Percentiles rank a stretch among this genome's conserved stretches.
Conservation (phyloP, 2,329 filamentous ascomycete species). For the Exophiala sp. region DNA sequence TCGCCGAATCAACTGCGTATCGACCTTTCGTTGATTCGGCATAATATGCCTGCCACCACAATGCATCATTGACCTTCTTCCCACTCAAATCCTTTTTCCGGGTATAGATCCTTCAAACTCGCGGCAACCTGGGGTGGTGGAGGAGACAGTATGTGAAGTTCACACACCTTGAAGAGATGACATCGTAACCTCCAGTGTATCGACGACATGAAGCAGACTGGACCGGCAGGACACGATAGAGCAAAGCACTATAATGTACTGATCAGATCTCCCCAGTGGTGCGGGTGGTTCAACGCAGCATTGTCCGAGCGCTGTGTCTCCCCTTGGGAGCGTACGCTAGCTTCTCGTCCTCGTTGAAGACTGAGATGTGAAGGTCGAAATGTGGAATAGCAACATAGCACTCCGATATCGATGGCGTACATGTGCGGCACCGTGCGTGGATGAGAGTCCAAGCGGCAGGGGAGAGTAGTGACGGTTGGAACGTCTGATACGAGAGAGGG, state of each 20-base stretch:
- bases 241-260: slow-evolving; percentile 55
- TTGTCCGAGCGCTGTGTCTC: slow-evolving; percentile 45
- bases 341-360: slow-evolving; percentile 35
- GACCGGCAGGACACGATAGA: slow-evolving; percentile 48
- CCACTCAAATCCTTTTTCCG: slow-evolving; percentile 37
- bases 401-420: slow-evolving; percentile 30
- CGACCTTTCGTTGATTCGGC: too few relatives aligned
- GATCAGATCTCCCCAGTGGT: slow-evolving; percentile 36
- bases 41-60: too few relatives aligned
- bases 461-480: slow-evolving; percentile 4
- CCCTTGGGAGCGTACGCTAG: slow-evolving; percentile 49
- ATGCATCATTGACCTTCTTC: slow-evolving; percentile 30
- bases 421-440: slow-evolving; percentile 25
- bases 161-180: slow-evolving; percentile 36
- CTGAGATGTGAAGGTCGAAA: slow-evolving; percentile 35
- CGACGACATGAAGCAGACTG: too few relatives aligned
- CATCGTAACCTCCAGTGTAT: too few relatives aligned
- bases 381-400: slow-evolving; percentile 35
- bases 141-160: slow-evolving; percentile 44
- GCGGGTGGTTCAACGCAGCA: slow-evolving; percentile 43
- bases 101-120: slow-evolving; percentile 52
- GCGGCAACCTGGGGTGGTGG: slow-evolving; percentile 45
- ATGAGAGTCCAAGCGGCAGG: slow-evolving; percentile 4
- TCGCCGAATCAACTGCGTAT: slow-evolving; percentile 40
- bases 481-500: slow-evolving; percentile 1